Base-by-base conservation (phyloP, 208 protist species). In the Wallacemonas sp. region DNA sequence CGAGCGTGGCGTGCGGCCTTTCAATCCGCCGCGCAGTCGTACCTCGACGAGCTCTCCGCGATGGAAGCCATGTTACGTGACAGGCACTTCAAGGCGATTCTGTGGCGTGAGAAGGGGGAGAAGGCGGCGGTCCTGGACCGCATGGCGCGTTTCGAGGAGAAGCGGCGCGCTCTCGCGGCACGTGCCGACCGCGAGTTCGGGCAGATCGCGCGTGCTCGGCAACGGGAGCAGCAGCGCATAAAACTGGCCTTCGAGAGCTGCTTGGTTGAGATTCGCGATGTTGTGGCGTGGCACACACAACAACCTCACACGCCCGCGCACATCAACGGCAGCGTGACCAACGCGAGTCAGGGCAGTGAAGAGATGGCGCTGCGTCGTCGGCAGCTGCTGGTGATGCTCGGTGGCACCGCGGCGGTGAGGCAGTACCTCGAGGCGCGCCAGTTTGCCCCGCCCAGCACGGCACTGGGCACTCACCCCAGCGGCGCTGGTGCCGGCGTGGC, bases 221-320 rank as follows among this genome's bases (percentile, higher is more conserved):
- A 68, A 19, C 48, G 65, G 4, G 78, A 77, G 24, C 10, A 70
- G 2, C 45, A 41, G 10, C 45, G 63, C 6, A 24, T 85, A 34
- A 41, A 68, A 19, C 17, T 65, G 54, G 72, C 75, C 17, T 78
- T 89, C 42, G 75, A 85, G 32, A 59, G 33, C 29, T 69, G 80
- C 66, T 38, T 89, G 15, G 76, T 69, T 9, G 76, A 85, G 38
- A 63, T 89, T 4, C 68, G 76, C 2, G 65, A 85, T 44, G 76
- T 81, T 15, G 61, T 89, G 13, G 71, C 62, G 41, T 89, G 82
- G 79, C 70, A 85, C 45, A 32, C 80, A 44, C 74, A 76, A 26
- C 65, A 81, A 54, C 68, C 65, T 8, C 50, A 57, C 50, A 21
- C 19, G 0, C 8, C 41, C 9, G 41, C 8, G 41, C 42, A 48